Evolutionary conservation across 1,284 basidiomycete genomes (phyloP).

Genomic region (Ganoderma multipileum): DNA sequence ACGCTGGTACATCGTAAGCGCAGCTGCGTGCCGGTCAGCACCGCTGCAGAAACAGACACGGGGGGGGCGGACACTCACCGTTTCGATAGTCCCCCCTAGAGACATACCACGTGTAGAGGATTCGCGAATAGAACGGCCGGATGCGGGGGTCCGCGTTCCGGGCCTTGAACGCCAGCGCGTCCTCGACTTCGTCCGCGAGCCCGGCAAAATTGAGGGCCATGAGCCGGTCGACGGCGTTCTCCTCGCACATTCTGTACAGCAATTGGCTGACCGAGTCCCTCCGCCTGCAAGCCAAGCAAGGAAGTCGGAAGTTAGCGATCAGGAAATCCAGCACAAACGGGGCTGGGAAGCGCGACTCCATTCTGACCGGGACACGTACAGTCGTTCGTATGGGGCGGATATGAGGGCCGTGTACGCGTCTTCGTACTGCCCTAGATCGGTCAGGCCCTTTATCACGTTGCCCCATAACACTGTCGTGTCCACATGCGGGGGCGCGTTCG

Average conservation of each 20-base stretch:
- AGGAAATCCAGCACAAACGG: background rate
- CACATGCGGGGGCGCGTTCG: constrained; percentile 59
- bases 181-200: constrained; percentile 89
- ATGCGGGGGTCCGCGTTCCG: constrained; percentile 91
- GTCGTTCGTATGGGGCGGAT: constrained; percentile 72
- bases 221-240: constrained; percentile 80
- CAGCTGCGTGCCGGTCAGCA: constrained; percentile 58
- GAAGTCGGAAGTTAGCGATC: background rate
- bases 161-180: constrained; percentile 91
- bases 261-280: constrained; percentile 82
- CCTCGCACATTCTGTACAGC: constrained; percentile 94
- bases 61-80: constrained; percentile 58
- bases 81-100: constrained; percentile 87
- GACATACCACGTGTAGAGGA: constrained; percentile 96
- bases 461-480: constrained; percentile 78
- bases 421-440: constrained; percentile 78
- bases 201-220: constrained; percentile 89
- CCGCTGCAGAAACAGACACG: constrained; percentile 21
- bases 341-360: background rate
- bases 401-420: constrained; percentile 86
- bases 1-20: constrained; percentile 93
- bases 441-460: constrained; percentile 79
- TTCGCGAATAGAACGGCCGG: constrained; percentile 88
- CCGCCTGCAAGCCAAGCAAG: constrained; percentile 56
- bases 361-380: constrained; percentile 63